phyloP scores from a whole-genome alignment of 305 asterid species.

The Withania somnifera region DNA sequence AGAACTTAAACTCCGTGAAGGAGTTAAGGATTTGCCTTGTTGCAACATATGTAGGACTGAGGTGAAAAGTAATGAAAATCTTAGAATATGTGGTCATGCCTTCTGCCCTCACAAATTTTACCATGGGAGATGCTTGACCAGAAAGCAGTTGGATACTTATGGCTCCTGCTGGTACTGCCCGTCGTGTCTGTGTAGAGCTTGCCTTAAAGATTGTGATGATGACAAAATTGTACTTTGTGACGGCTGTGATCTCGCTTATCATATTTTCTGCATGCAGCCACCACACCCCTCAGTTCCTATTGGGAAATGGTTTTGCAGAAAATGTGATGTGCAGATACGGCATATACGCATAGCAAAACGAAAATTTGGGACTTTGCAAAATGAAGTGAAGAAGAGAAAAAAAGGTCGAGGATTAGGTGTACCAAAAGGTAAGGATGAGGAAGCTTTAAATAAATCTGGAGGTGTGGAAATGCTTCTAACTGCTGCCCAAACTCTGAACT shows the following conservation, averaged over 20 bases:
- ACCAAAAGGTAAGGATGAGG: conserved; percentile 15
- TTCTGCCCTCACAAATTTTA: conserved; percentile 77
- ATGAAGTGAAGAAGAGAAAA: conserved; percentile 22
- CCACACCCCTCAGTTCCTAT: conserved; percentile 43
- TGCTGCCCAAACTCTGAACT: conserved; percentile 74
- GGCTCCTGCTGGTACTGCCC: conserved; percentile 91
- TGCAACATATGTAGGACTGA: conserved; percentile 58
- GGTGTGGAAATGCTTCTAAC: conserved; percentile 83
- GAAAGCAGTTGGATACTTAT: conserved; percentile 41
- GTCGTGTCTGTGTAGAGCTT: conserved; percentile 77
- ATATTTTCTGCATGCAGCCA: conserved; percentile 78
- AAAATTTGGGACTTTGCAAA: conserved; percentile 28
- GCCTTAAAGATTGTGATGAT: conserved; percentile 67
- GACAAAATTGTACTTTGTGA: conserved; percentile 84
- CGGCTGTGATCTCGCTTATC: conserved; percentile 90
- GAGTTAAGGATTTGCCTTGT: conserved; percentile 10
- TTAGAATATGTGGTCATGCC: conserved; percentile 60
- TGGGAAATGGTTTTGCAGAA: conserved; percentile 79
- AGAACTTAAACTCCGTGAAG: conserved; percentile 13
- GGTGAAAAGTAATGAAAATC: conserved; percentile 33
- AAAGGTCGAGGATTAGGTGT: conserved; percentile 11
- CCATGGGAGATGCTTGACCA: conserved; percentile 69
- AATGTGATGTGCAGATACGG: conserved; percentile 45
- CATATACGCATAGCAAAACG: conserved; percentile 37
- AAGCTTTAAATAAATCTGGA: conserved; percentile 45